These are phyloP conservation scores for Solidago caesia DNA, from an alignment of 129 eudicot genomes.

Conservation along the genomic window DNA sequence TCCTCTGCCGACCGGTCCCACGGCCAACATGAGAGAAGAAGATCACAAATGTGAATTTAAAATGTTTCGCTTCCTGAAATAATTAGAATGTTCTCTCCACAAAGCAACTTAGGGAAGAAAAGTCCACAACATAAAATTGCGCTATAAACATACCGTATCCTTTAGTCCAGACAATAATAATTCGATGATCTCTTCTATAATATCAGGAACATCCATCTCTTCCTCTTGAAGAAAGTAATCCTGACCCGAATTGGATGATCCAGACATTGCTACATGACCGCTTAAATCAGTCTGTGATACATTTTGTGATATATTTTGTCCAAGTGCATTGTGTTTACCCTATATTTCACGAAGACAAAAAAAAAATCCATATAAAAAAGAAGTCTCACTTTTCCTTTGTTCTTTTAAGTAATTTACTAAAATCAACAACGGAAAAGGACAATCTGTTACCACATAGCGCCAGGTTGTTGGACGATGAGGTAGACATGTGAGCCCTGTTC, in stretches of 20 bases:
- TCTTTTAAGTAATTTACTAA: background rate
- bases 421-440: background rate
- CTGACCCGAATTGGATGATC: conserved; percentile 30
- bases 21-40: too few relatives aligned
- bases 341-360: conserved; percentile 35
- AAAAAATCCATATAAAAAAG: background rate
- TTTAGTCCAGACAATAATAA: conserved; percentile 75
- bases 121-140: conserved; percentile 21
- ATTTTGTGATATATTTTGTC: conserved; percentile 47
- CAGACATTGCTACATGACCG: conserved; percentile 27
- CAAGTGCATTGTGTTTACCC: conserved; percentile 71
- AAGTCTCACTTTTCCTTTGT: too few relatives aligned
- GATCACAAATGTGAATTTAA: background rate
- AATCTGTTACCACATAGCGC: conserved; percentile 84
- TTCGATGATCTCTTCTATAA: conserved; percentile 85
- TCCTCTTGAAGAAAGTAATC: conserved; percentile 54
- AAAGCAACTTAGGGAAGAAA: background rate
- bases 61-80: conserved; percentile 3
- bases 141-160: conserved; percentile 73
- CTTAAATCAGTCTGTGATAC: conserved; percentile 29
- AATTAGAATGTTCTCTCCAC: background rate
- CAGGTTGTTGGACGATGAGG: conserved; percentile 90
- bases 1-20: too few relatives aligned
- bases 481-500: conserved; percentile 75
- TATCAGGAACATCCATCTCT: conserved; percentile 95